phyloP scores from a whole-genome alignment of 176 grass and related monocot genomes.

The Melocanna baccifera region DNA sequence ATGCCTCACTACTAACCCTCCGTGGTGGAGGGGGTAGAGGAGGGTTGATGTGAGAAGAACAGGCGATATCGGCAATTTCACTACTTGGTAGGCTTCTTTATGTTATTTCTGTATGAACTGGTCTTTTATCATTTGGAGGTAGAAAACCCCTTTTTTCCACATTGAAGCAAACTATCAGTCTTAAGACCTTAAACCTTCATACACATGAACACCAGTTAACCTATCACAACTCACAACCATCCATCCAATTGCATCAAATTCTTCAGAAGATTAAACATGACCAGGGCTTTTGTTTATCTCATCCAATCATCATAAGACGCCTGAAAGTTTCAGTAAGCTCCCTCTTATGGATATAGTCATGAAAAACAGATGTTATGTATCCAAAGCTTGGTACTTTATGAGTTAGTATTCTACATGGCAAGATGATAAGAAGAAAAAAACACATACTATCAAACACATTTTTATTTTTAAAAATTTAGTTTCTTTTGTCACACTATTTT shows the following conservation, averaged over 20 bases:
- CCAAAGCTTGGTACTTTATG: background rate
- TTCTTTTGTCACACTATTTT: background rate
- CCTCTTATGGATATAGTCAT: background rate
- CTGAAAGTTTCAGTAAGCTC: slow-evolving; percentile 4
- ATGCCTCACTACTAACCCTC: slow-evolving; percentile 73
- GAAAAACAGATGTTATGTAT: background rate
- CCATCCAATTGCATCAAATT: slow-evolving; percentile 7
- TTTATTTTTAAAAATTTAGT: background rate
- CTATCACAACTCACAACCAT: background rate
- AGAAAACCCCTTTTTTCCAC: background rate
- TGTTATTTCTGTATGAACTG: slow-evolving; percentile 41
- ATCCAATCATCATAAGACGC: background rate
- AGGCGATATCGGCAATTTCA: slow-evolving; percentile 60
- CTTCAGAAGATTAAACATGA: background rate
- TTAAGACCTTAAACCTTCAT: slow-evolving; percentile 10
- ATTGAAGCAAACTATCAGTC: background rate
- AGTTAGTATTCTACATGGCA: background rate
- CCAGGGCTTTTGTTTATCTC: background rate
- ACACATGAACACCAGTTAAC: slow-evolving; percentile 15
- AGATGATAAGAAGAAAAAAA: slow-evolving; percentile 1
- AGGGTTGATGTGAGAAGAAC: slow-evolving; percentile 78
- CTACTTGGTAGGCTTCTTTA: slow-evolving; percentile 65
- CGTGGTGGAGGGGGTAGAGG: slow-evolving; percentile 57
- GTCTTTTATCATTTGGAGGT: slow-evolving; percentile 43
- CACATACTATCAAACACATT: background rate